Evolutionary conservation across 306 rosid species (phyloP).

Genomic region (Begonia masoniana): DNA sequence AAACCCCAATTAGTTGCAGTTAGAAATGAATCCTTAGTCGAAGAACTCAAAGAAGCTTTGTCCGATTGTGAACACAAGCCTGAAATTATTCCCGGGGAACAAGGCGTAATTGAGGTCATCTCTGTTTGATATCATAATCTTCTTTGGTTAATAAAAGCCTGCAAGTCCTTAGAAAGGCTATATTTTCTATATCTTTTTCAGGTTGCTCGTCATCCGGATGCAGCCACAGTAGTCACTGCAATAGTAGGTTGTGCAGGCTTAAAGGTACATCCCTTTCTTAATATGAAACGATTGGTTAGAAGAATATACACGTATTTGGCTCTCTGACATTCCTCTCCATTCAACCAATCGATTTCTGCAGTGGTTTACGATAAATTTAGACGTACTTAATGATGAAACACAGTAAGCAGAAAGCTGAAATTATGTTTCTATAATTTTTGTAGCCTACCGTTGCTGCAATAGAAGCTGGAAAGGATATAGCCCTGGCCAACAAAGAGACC

Average conservation of each 20-base stretch:
- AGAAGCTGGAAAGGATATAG: conserved; percentile 98
- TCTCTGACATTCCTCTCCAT: not conserved
- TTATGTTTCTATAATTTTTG: conserved; percentile 13
- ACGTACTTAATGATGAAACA: not conserved
- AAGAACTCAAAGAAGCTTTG: conserved; percentile 88
- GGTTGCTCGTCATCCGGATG: conserved; percentile 99
- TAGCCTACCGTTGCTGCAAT: conserved; percentile 99
- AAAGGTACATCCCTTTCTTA: conserved; percentile 38
- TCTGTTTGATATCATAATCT: conserved; percentile 6
- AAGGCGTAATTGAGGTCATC: conserved; percentile 83
- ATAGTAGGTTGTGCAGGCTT: conserved; percentile 98
- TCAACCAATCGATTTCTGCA: not conserved
- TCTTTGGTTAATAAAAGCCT: not conserved
- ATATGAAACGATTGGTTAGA: too few species aligned
- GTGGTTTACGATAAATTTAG: too few species aligned
- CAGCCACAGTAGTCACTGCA: conserved; percentile 84
- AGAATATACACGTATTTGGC: too few species aligned
- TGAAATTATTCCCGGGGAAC: conserved; percentile 94
- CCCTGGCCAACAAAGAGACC: conserved; percentile 97
- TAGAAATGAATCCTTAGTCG: conserved; percentile 67
- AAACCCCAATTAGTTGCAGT: conserved; percentile 86
- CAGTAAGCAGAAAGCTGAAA: conserved; percentile 23
- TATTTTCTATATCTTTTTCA: conserved; percentile 14
- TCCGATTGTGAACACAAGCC: conserved; percentile 68
- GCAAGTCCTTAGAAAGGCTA: not conserved